These are phyloP conservation scores for Aspergillus sclerotiicarbonarius DNA, from an alignment of 495 filamentous ascomycete species.

Conservation along the genomic window DNA sequence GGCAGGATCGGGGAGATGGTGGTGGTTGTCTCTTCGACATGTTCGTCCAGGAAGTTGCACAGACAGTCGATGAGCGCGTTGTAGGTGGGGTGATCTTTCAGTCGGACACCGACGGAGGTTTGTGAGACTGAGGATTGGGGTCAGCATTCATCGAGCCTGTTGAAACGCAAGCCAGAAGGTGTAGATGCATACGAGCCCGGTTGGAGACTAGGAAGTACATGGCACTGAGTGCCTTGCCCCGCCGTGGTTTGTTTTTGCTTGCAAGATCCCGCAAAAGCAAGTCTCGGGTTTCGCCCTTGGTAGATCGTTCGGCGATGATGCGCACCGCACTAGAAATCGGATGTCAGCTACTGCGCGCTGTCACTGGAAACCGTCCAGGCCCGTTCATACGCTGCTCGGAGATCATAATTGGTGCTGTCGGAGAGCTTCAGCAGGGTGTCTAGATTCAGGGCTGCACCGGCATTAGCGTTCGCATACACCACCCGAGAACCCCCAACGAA, in stretches of 20 bases:
- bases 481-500: constrained; percentile 8
- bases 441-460: constrained; percentile 43
- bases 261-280: constrained; percentile 43
- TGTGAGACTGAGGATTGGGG: constrained; percentile 29
- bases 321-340: constrained; percentile 37
- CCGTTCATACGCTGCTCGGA: constrained; percentile 49
- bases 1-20: constrained; percentile 43
- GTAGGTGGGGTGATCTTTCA: constrained; percentile 40
- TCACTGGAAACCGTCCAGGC: neutral
- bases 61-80: constrained; percentile 47
- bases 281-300: constrained; percentile 41
- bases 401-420: constrained; percentile 49
- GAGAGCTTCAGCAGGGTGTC: constrained; percentile 50
- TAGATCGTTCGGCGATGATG: constrained; percentile 49
- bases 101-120: constrained; percentile 36
- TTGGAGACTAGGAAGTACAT: constrained; percentile 45
- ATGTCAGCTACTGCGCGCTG: constrained; percentile 12
- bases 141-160: constrained; percentile 12
- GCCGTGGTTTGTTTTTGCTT: constrained; percentile 32
- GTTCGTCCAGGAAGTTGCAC: constrained; percentile 46
- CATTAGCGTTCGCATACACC: constrained; percentile 1
- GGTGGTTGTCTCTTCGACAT: constrained; percentile 34
- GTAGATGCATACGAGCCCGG: constrained; percentile 36
- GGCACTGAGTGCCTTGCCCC: constrained; percentile 40
- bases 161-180: neutral